phyloP scores from a whole-genome alignment of 2,329 filamentous ascomycete species.

The Clarireedia monteithiana region DNA sequence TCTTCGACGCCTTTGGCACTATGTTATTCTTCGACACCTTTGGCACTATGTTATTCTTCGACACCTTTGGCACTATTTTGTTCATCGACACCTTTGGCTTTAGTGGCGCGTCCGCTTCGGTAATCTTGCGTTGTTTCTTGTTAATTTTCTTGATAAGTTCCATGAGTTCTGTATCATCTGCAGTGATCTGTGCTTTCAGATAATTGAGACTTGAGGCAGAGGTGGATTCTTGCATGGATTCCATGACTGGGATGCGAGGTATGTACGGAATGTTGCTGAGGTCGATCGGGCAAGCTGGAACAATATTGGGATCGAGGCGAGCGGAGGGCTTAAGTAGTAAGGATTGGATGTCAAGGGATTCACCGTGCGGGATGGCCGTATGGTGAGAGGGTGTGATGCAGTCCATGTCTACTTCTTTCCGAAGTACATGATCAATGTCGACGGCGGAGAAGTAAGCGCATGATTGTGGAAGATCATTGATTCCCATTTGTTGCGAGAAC shows the following conservation, averaged over 20 bases:
- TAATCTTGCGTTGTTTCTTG: slow-evolving; percentile 37
- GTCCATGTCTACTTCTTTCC: slow-evolving; percentile 97
- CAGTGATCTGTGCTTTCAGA: slow-evolving; percentile 77
- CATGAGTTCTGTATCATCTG: slow-evolving; percentile 63
- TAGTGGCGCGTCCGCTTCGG: slow-evolving; percentile 37
- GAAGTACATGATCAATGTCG: slow-evolving; percentile 89
- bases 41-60: background rate
- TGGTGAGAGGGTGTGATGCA: slow-evolving; percentile 87
- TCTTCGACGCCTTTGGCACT: no score
- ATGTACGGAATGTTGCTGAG: slow-evolving; percentile 59
- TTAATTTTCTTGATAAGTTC: slow-evolving; percentile 65
- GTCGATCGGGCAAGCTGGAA: slow-evolving; percentile 39
- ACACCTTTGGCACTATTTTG: background rate
- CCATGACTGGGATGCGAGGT: slow-evolving; percentile 73
- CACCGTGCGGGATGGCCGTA: slow-evolving; percentile 70
- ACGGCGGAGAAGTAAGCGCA: slow-evolving; percentile 95
- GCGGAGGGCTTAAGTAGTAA: slow-evolving; percentile 65
- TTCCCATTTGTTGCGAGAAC: slow-evolving; percentile 95
- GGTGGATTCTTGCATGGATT: slow-evolving; percentile 44
- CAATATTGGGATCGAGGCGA: slow-evolving; percentile 56
- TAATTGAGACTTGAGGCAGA: slow-evolving; percentile 43
- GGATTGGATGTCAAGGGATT: slow-evolving; percentile 75
- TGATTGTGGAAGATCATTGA: slow-evolving; percentile 85
- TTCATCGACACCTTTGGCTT: slow-evolving; percentile 21
- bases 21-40: background rate